Evolutionary conservation across 306 rosid species (phyloP), one percentile per base, ranked within the genome.

Genomic region (barrel medic (Medicago truncatula)): DNA sequence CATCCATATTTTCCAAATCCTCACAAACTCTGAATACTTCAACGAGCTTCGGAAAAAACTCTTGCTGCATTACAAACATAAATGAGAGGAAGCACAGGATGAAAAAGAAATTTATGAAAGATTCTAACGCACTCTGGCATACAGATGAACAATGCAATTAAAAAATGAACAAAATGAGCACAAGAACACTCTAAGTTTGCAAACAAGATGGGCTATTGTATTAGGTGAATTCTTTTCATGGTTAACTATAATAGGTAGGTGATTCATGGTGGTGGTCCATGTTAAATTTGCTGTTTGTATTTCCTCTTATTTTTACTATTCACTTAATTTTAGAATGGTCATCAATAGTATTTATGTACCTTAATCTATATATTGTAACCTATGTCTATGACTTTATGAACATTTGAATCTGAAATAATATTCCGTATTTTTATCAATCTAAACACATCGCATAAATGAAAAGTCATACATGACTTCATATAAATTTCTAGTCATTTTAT

Each of bases 1-100:
- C 89, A 65, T 93, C 97, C 75, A 88, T 72, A 83, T 93, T 84
- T 81, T 89, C 93, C 88, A 91, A 78, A 78, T 87, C 93, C 77
- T 93, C 98, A 73, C 96, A 91, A 49, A 88, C 87, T 75, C 86
- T 85, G 82, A 93, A 93, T 64, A 89, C 23, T 60, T 85, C 93
- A 83, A 91, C 85, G 74, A 93, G 87, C 97, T 88, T 93, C 58
- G 77, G 87, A 41, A 91, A 93, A 84, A 93, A 93, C 2, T 85
- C 97, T 89, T 88, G 97, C 98, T 93, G 98, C 85, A 65, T 79
- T 15, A 39, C 64, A 66, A 72, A 79, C 70, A 70, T 57, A 53
- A 49, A 65, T 65, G 20, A 67, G 53, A 77, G 25, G 44, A 28
- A 67, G 59, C 17, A 49, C 7, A 36, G 16, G 36, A 49, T 50